A percentile compares a stretch with the other conserved stretches of the same genome.
These are phyloP conservation scores for Emergomyces africanus DNA, from an alignment of 2,329 filamentous ascomycete genomes.

Conservation along the genomic window DNA sequence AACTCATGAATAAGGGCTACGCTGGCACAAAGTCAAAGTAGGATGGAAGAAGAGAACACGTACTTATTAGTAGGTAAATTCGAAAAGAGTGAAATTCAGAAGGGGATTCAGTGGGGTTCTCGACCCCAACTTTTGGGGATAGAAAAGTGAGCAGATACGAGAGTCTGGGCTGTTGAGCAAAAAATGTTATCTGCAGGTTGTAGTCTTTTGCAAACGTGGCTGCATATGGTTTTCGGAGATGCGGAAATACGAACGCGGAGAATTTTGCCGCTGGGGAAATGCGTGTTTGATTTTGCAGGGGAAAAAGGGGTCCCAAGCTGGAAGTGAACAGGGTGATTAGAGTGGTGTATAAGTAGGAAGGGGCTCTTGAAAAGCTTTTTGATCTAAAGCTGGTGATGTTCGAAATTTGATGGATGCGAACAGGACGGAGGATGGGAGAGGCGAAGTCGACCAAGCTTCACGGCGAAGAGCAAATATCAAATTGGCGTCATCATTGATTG, in stretches of 20 bases:
- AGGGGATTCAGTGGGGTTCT: neutral
- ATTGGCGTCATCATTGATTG: neutral
- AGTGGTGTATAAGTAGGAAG: neutral
- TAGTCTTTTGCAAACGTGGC: neutral
- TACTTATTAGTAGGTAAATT: slow-evolving; percentile 21
- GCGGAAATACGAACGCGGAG: neutral
- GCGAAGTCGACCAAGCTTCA: neutral
- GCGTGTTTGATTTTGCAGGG: neutral
- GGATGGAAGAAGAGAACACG: neutral
- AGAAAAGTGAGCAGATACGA: too few relatives aligned
- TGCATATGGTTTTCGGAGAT: neutral
- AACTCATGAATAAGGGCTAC: neutral
- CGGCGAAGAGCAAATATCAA: neutral
- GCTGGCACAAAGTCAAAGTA: neutral
- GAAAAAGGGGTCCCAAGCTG: neutral
- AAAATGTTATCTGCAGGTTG: too few relatives aligned
- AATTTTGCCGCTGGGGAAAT: neutral
- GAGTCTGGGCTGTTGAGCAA: too few relatives aligned
- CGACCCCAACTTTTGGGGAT: neutral
- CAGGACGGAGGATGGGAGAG: neutral
- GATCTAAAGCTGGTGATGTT: neutral
- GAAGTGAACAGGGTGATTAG: neutral
- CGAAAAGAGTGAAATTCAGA: slow-evolving; percentile 21
- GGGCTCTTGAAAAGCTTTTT: neutral
- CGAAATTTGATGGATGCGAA: neutral